Evolutionary conservation across 2,329 filamentous ascomycete genomes (phyloP), one percentile per base, ranked within the genome.

Genomic region (Pseudogymnoascus sp.): DNA sequence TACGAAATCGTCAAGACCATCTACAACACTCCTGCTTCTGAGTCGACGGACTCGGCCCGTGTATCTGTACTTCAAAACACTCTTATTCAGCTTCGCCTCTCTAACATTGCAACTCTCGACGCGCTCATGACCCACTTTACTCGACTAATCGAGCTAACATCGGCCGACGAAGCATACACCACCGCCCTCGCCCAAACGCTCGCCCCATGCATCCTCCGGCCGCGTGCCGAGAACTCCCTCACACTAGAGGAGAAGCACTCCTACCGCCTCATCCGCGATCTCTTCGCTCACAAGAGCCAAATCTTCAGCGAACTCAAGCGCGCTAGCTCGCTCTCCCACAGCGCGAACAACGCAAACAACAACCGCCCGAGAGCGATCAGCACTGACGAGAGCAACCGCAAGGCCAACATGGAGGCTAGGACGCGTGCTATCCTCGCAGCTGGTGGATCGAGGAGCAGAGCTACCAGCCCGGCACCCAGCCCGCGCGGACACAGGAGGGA

Each of bases 1-100:
- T 99, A 99, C 74, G 95, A 99, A 77, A 97, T 99, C 72, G 87
- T 99, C 73, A 92, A 96, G 77, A 97, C 92, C 1, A 95, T 99
- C 67, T 99, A 99, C 78, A 87, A 86, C 55, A 92, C 89, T 12
- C 87, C 91, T 10, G 82, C 88, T 55, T 83, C 88, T 42, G 90
- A 96, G 62, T 83, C 85, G 13, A 86, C 87, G 3, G 90, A 96
- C 69, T 82, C 86, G 60, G 87, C 90, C 10, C 89, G 94, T 60
- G 83, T 99, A 66, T 88, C 92, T 61, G 91, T 97, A 64, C 84
- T 99, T 35, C 94, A 99, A 75, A 96, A 94, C 69, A 97, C 94
- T 0, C 87, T 99, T 62, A 93, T 92, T 39, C 92, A 97, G 74
- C 84, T 99, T 62, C 89, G 93, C 64, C 86, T 99, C 62, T 92